A percentile compares a stretch with the other conserved stretches of the same genome.
Evolutionary conservation across 2,329 filamentous ascomycete genomes (phyloP).

Genomic region (Aspergillus pseudotamarii): DNA sequence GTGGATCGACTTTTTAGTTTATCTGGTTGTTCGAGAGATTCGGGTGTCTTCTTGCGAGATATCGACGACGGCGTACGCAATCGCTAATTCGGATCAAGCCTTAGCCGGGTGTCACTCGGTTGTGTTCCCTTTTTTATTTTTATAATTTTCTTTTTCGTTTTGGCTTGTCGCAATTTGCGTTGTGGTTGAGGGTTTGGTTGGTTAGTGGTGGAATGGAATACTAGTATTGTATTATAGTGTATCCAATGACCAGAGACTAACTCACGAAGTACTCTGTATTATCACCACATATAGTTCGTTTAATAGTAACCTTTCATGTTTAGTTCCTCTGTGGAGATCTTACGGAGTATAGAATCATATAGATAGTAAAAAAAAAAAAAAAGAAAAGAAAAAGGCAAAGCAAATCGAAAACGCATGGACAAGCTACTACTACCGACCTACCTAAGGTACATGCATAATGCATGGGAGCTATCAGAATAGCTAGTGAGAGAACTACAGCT

Average conservation of each 20-base stretch:
- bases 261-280: not conserved
- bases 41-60: not conserved
- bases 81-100: not conserved
- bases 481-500: not conserved
- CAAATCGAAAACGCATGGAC: not conserved
- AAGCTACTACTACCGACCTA: too few relatives aligned
- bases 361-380: not conserved
- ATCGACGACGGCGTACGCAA: not conserved
- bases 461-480: not conserved
- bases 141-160: too few relatives aligned
- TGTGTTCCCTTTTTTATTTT: too few relatives aligned
- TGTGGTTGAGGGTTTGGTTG: too few relatives aligned
- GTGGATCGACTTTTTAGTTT: not conserved
- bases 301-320: not conserved
- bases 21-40: not conserved
- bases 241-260: not conserved
- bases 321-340: not conserved
- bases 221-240: not conserved
- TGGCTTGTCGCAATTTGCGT: not conserved
- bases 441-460: not conserved
- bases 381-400: too few relatives aligned
- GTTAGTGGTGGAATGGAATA: too few relatives aligned
- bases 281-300: not conserved
- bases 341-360: not conserved
- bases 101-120: too few relatives aligned